Evolutionary conservation across 805 yeast species (phyloP).

Genomic region (Suhomyces prunicola): DNA sequence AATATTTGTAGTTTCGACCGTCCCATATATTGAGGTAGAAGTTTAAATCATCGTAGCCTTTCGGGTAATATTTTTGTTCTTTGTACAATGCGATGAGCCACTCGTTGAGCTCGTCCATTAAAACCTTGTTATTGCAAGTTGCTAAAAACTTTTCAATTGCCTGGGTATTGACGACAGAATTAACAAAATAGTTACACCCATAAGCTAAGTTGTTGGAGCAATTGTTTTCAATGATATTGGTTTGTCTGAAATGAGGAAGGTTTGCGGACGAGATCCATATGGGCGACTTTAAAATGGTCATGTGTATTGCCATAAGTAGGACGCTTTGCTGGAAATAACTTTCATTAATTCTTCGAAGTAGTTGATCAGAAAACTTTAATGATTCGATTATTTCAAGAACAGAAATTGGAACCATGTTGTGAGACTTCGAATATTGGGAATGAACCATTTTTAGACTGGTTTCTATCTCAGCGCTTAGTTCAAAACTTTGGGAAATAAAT

Average conservation of each 20-base stretch:
- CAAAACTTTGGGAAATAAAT: constrained; percentile 21
- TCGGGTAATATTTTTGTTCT: constrained; percentile 10
- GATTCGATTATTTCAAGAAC: constrained; percentile 13
- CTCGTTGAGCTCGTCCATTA: constrained; percentile 12
- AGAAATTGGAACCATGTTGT: constrained; percentile 13
- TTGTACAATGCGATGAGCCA: constrained; percentile 15
- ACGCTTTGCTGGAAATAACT: constrained; percentile 28
- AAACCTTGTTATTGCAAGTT: constrained; percentile 5
- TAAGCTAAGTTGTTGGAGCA: constrained; percentile 28
- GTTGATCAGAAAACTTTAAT: constrained; percentile 11
- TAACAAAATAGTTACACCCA: constrained; percentile 20
- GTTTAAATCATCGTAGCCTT: constrained; percentile 24
- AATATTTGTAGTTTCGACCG: constrained; percentile 19
- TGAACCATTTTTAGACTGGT: constrained; percentile 18
- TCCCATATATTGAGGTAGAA: constrained; percentile 31
- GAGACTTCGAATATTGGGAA: constrained; percentile 18
- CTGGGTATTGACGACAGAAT: constrained; percentile 17
- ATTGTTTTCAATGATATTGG: constrained; percentile 16
- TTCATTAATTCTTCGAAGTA: constrained; percentile 8
- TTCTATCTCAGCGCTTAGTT: constrained; percentile 9
- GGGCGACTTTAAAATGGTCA: constrained; percentile 21
- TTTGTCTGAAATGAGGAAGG: constrained; percentile 7
- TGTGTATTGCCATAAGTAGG: constrained; percentile 27
- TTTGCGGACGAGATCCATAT: constrained; percentile 26
- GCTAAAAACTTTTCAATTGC: constrained; percentile 11